Evolutionary conservation across 2,329 filamentous ascomycete genomes (phyloP), one percentile per base, ranked within the genome.

Genomic region (Helotiales sp.): DNA sequence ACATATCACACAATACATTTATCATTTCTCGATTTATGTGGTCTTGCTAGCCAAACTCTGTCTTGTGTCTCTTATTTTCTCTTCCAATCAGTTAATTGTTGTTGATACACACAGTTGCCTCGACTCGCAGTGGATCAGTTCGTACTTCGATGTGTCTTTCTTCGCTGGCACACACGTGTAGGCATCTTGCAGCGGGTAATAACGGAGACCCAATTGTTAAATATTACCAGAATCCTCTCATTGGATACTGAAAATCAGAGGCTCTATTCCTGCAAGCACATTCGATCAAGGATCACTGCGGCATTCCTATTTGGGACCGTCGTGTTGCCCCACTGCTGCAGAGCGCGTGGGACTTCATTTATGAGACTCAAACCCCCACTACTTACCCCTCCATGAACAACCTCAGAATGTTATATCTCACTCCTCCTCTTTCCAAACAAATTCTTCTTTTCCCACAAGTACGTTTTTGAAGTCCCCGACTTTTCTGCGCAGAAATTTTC

Each of bases 111-210:
- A 45, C 17, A n/a, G 22, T 10, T 43, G 40, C 15, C 22, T 43
- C n/a, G 17, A n/a, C 15, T 47, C 22, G 15, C 26, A n/a, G 4
- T 15, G 8, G 57, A 43, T 3, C 8, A 6, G 37, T 20, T 20
- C 13, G n/a, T 45, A n/a, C 34, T 34, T 30, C 37, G n/a, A n/a
- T n/a, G 20, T 45, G 1, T 20, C 15, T 26, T 22, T 26, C 57
- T 45, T 60, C 37, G 34, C 57, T 60, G 57, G 37, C 57, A 60
- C 37, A 20, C 24, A 45, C 22, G n/a, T 49, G 45, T 40, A n/a
- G 55, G 11, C 37, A 45, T 43, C 26, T 24, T 60, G 57, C 37
- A 60, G 57, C 26, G 57, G 57, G 22, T 20, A 60, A 30, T 43
- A 45, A 45, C 24, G 40, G 22, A 45, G 22, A 45, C 26, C 15